phyloP scores from a whole-genome alignment of 2,329 filamentous ascomycete genomes.

The Fusarium piperis region DNA sequence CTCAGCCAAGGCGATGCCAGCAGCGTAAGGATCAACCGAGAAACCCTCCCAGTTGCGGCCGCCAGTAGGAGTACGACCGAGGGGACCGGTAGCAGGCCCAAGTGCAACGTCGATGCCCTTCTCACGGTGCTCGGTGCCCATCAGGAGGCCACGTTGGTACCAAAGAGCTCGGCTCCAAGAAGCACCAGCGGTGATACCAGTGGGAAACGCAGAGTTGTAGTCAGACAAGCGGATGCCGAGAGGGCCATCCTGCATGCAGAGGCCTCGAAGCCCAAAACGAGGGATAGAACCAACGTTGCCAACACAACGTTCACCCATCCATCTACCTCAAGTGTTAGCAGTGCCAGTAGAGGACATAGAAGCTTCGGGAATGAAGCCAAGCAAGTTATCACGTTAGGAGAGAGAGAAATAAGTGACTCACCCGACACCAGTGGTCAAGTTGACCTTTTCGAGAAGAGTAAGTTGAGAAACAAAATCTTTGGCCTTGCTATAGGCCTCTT shows the following conservation, averaged over 20 bases:
- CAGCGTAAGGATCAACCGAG: constrained; percentile 78
- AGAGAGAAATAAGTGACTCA: constrained; percentile 53
- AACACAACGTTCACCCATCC: constrained; percentile 74
- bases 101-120: constrained; percentile 83
- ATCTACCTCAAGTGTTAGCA: constrained; percentile 39
- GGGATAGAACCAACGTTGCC: constrained; percentile 79
- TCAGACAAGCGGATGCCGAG: constrained; percentile 81
- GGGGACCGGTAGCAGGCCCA: constrained; percentile 57
- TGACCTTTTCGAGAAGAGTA: constrained; percentile 90
- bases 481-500: constrained; percentile 78
- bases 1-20: constrained; percentile 76
- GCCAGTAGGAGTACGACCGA: constrained; percentile 57
- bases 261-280: constrained; percentile 72
- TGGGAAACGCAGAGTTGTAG: constrained; percentile 83
- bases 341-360: neutral
- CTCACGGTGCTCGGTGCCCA: constrained; percentile 71
- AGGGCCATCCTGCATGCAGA: constrained; percentile 91
- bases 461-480: constrained; percentile 82
- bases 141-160: constrained; percentile 56
- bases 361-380: constrained; percentile 39
- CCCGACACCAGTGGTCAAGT: constrained; percentile 90
- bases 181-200: constrained; percentile 82
- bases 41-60: constrained; percentile 73
- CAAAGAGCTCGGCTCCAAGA: constrained; percentile 82
- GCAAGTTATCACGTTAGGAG: neutral